Percentiles rank a stretch among this genome's conserved stretches.
Conservation (phyloP, 495 filamentous ascomycete species). For the Aspergillus sclerotiicarbonarius region DNA sequence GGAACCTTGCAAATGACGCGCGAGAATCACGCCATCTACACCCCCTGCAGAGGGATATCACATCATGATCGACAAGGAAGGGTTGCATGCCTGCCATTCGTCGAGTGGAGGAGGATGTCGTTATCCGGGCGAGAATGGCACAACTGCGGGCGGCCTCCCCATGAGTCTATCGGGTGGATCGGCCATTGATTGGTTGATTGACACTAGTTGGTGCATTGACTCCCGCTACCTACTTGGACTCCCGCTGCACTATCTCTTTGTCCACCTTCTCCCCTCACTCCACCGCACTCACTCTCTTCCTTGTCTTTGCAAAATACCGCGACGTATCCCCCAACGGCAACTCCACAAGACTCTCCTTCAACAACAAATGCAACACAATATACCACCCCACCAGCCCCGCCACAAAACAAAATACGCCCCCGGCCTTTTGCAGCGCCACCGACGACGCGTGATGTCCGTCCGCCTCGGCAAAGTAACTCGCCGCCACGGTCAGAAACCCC, state of each 20-base stretch:
- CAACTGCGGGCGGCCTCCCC: neutral
- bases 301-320: constrained; percentile 36
- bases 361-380: constrained; percentile 45
- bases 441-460: constrained; percentile 37
- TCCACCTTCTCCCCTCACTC: neutral
- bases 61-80: neutral
- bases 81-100: neutral
- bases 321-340: constrained; percentile 49
- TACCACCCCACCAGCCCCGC: constrained; percentile 50
- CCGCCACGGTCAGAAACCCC: constrained; percentile 44
- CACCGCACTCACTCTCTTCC: neutral
- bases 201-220: too few relatives aligned
- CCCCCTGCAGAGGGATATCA: neutral
- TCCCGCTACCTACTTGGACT: too few relatives aligned
- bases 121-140: neutral
- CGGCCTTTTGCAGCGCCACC: constrained; percentile 41
- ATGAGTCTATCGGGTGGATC: neutral
- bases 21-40: neutral
- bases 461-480: constrained; percentile 44
- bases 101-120: neutral
- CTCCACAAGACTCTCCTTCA: constrained; percentile 41
- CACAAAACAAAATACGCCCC: constrained; percentile 46
- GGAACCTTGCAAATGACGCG: neutral
- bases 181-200: neutral
- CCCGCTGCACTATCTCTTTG: too few relatives aligned